Conservation (phyloP, 2,329 filamentous ascomycete species). For the Byssothecium circinans region DNA sequence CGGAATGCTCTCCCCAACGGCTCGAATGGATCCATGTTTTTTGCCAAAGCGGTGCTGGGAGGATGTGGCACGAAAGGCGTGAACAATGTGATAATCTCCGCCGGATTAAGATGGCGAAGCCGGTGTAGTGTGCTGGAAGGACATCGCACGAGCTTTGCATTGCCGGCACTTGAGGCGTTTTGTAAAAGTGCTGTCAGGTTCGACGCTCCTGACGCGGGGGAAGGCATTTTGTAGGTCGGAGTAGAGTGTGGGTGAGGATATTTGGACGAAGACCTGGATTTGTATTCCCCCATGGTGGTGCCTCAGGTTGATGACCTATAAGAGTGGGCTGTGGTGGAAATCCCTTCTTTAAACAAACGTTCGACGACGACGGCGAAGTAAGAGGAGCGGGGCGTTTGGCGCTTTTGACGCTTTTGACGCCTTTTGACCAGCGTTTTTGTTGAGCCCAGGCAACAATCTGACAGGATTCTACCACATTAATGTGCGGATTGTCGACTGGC, state of each 20-base stretch:
- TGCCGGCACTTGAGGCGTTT: constrained; percentile 15
- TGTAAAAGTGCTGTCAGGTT: constrained; percentile 22
- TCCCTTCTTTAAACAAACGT: constrained; percentile 7
- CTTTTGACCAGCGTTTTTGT: constrained; percentile 3
- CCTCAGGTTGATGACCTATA: constrained; percentile 1
- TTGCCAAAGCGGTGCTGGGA: constrained; percentile 35
- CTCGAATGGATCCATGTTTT: constrained; percentile 69
- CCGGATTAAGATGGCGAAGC: constrained; percentile 40
- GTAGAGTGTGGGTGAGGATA: constrained; percentile 13
- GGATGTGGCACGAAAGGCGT: constrained; percentile 58
- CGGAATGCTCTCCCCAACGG: constrained; percentile 66
- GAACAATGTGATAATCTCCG: constrained; percentile 49
- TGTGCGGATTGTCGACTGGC: constrained; percentile 1
- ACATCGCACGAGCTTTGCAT: constrained; percentile 29
- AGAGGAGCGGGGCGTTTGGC: constrained; percentile 1
- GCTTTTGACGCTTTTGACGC: background rate
- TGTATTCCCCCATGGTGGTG: constrained; percentile 29
- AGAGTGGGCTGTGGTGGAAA: constrained; percentile 1
- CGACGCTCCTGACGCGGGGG: constrained; percentile 12
- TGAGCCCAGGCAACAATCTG: constrained; percentile 7
- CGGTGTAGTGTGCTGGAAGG: constrained; percentile 25
- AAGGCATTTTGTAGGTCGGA: constrained; percentile 19
- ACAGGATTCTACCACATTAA: constrained; percentile 8
- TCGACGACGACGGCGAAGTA: constrained; percentile 2
- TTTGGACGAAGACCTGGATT: constrained; percentile 18